Percentiles rank a stretch among this genome's conserved stretches.
phyloP scores from a whole-genome alignment of 192 early-diverging fungal species.

The Obelidium mucronatum region DNA sequence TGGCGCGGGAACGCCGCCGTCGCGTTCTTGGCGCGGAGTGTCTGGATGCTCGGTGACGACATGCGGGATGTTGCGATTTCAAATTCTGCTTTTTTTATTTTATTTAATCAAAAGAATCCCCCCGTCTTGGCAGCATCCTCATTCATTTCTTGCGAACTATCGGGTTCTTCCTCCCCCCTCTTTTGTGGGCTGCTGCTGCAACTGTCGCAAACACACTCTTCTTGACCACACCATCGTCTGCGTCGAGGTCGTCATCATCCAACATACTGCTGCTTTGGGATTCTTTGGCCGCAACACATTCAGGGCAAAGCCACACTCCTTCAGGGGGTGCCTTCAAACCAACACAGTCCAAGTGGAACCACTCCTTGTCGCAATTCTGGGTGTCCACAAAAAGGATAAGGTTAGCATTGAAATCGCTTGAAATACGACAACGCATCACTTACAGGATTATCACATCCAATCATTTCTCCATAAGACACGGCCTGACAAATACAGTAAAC shows the following conservation, averaged over 20 bases:
- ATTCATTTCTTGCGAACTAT: too few species aligned
- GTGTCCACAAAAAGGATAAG: constrained; percentile 20
- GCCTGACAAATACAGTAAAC: constrained; percentile 71
- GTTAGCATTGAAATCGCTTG: too few species aligned
- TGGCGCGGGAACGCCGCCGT: constrained; percentile 15
- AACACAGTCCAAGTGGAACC: constrained; percentile 80
- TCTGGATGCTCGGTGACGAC: too few species aligned
- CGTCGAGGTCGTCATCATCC: constrained; percentile 29
- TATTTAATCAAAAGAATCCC: too few species aligned
- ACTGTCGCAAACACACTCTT: constrained; percentile 34
- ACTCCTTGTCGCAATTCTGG: constrained; percentile 72
- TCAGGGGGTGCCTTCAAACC: constrained; percentile 69
- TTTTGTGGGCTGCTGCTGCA: neutral
- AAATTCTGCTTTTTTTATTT: too few species aligned
- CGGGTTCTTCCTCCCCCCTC: neutral
- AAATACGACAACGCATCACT: too few species aligned
- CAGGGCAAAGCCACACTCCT: constrained; percentile 70
- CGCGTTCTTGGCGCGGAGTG: constrained; percentile 29
- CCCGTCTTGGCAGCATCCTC: too few species aligned
- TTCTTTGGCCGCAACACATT: constrained; percentile 11
- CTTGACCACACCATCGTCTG: constrained; percentile 25
- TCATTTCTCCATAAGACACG: constrained; percentile 78
- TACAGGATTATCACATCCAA: constrained; percentile 73
- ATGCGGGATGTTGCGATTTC: too few species aligned
- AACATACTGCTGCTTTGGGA: neutral